phyloP scores from a whole-genome alignment of 106 monocot genomes.

The Narthecium ossifragum region DNA sequence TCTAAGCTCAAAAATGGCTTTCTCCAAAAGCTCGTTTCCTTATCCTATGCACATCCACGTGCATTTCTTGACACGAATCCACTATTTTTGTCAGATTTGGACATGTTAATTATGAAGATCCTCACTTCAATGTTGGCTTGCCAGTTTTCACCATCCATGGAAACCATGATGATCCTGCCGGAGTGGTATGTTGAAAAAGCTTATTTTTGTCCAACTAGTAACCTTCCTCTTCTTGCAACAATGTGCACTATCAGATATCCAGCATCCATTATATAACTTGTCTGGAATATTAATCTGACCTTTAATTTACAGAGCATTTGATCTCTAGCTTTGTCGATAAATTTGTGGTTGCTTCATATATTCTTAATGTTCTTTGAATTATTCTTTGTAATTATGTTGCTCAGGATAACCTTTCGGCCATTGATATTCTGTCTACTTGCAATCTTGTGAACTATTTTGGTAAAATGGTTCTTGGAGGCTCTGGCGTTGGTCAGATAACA shows the following conservation, averaged over 20 bases:
- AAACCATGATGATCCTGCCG: slow-evolving; percentile 99
- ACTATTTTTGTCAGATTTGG: slow-evolving; percentile 72
- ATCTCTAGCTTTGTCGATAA: neutral
- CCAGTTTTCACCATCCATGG: slow-evolving; percentile 99
- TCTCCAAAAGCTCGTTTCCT: too few relatives aligned
- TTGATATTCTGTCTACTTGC: slow-evolving; percentile 95
- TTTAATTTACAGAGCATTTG: neutral
- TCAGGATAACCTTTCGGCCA: slow-evolving; percentile 97
- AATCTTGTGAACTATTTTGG: slow-evolving; percentile 99
- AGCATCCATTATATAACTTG: too few relatives aligned
- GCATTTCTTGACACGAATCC: too few relatives aligned
- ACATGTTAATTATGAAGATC: slow-evolving; percentile 99
- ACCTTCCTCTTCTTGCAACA: neutral
- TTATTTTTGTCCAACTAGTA: neutral
- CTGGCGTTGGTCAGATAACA: slow-evolving; percentile 94
- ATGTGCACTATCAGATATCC: too few relatives aligned
- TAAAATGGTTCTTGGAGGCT: slow-evolving; percentile 95
- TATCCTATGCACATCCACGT: too few relatives aligned
- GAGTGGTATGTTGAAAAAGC: slow-evolving; percentile 66
- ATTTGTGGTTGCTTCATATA: neutral
- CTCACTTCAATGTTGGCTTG: slow-evolving; percentile 95
- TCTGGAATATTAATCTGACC: neutral
- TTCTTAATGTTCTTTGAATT: too few relatives aligned
- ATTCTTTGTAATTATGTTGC: neutral
- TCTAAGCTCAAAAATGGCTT: too few relatives aligned